phyloP scores from a whole-genome alignment of 495 filamentous ascomycete genomes.

The Penicillium ucsense region DNA sequence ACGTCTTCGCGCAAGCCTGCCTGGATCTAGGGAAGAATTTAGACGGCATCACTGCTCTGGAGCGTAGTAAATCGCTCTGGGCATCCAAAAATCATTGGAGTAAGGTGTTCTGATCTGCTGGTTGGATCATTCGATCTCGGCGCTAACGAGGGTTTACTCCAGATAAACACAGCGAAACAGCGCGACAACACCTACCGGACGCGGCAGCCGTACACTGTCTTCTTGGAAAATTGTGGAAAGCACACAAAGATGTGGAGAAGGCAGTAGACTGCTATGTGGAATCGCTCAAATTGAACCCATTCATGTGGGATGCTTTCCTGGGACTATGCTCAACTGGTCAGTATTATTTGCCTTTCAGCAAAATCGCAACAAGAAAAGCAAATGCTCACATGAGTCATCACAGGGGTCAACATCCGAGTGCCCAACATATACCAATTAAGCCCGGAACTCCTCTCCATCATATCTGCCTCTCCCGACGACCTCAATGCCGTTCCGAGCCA shows the following conservation, averaged over 20 bases:
- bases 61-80: conserved; percentile 65
- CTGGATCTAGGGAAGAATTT: conserved; percentile 64
- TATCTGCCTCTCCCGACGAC: conserved; percentile 34
- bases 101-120: conserved; percentile 24
- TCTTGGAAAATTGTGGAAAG: conserved; percentile 78
- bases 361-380: background rate
- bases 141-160: conserved; percentile 5
- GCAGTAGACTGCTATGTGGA: conserved; percentile 79
- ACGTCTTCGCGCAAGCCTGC: conserved; percentile 84
- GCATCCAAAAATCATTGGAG: conserved; percentile 60
- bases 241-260: conserved; percentile 67
- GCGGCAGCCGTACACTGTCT: conserved; percentile 70
- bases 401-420: conserved; percentile 67
- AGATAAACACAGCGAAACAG: conserved; percentile 62
- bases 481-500: conserved; percentile 28
- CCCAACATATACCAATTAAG: conserved; percentile 78
- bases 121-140: background rate
- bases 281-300: conserved; percentile 81
- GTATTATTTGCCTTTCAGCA: conserved; percentile 6
- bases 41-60: conserved; percentile 72
- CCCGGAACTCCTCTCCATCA: conserved; percentile 48
- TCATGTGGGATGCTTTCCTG: conserved; percentile 96
- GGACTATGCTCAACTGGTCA: conserved; percentile 63
- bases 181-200: conserved; percentile 63
- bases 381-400: conserved; percentile 12